Evolutionary conservation across 1,284 basidiomycete genomes (phyloP), one percentile per base, ranked within the genome.

Genomic region (Sanghuangporus sanghuang): DNA sequence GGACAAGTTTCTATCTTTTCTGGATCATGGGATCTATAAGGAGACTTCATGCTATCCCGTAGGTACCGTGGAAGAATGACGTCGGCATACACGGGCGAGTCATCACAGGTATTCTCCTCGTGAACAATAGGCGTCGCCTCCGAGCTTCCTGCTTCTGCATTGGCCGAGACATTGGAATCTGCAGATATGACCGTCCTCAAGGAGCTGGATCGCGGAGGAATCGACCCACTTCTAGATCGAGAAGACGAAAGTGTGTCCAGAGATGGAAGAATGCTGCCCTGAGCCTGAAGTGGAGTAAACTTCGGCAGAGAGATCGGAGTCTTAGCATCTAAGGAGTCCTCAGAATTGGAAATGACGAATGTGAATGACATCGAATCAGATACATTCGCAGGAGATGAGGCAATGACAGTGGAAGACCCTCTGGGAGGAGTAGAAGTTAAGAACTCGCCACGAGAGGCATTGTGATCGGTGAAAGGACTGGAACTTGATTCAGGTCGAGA

Each of bases 31-130:
- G 27, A 54, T 12, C 12, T 23, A 52, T n/a, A 14, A 52, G 49
- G 5, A 7, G 27, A 14, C 27, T 16, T 54, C 6, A n/a, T 32
- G 32, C 53, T 54, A 16, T 54, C 53, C 36, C 53, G 42, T 5
- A 59, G 27, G 32, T 59, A 59, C 9, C 57, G 42, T 9, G 57
- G 57, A 49, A 59, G 57, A 35, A 59, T 59, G 9, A 59, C n/a
- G 23, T 59, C 57, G 11, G 57, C 57, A 18, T 59, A 59, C 12
- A 48, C 44, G 27, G 57, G 57, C 42, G 53, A 54, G 16, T 32
- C 8, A 38, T 14, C 14, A 38, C 27, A 6, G 6, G 32, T n/a
- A 36, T n/a, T 36, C 2, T 35, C 32, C 21, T 52, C 27, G 16
- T 54, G 53, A 4, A 27, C 14, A 36, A 12, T 18, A 11, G 53